Conservation (phyloP, 176 grass and related monocot species). For the Poa pratensis region DNA sequence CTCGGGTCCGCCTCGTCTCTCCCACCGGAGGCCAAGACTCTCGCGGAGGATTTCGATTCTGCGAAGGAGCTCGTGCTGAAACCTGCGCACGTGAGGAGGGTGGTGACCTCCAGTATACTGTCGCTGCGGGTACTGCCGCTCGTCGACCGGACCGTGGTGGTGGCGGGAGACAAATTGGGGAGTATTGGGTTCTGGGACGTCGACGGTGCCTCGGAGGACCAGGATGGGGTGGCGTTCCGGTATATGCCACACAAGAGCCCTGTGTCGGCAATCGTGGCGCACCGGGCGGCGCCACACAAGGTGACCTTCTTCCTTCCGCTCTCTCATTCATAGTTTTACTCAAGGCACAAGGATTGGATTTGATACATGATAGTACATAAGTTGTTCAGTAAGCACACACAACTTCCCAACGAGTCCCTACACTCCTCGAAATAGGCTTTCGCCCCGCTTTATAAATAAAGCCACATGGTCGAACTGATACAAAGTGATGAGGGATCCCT, state of each 20-base stretch:
- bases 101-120: slow-evolving; percentile 46
- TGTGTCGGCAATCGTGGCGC: slow-evolving; percentile 60
- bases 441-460: too few relatives aligned
- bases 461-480: too few relatives aligned
- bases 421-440: too few relatives aligned
- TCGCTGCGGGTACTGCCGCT: slow-evolving; percentile 64
- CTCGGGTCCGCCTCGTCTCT: slow-evolving; percentile 4
- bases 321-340: background rate
- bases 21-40: background rate
- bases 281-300: slow-evolving; percentile 55
- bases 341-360: background rate
- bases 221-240: background rate
- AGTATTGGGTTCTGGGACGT: slow-evolving; percentile 81
- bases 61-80: slow-evolving; percentile 50
- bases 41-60: slow-evolving; percentile 33
- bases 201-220: slow-evolving; percentile 41
- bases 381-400: background rate
- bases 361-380: background rate
- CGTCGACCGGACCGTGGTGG: slow-evolving; percentile 54
- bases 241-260: slow-evolving; percentile 60
- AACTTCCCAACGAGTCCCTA: background rate
- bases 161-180: slow-evolving; percentile 51
- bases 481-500: too few relatives aligned
- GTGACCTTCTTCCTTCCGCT: slow-evolving; percentile 22
- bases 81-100: slow-evolving; percentile 46